Evolutionary conservation across 2,329 filamentous ascomycete genomes (phyloP), one percentile per base, ranked within the genome.

Genomic region (Xylaria sp.): DNA sequence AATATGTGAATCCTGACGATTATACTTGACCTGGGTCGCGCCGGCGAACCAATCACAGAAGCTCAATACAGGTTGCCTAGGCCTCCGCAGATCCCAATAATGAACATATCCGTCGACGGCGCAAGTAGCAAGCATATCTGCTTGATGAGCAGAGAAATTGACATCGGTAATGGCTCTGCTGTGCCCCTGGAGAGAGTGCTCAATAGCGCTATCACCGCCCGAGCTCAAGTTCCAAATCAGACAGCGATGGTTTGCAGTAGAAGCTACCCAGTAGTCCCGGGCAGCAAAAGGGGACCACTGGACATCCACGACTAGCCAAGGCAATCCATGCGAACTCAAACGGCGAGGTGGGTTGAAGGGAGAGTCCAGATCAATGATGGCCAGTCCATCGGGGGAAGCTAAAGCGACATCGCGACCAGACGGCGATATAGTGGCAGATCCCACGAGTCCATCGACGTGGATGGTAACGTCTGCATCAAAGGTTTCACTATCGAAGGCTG

Each of bases 261-360:
- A 96, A 37, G 92, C 92, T 17, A 97, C 90, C 94, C 94, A 97
- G 72, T 94, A 94, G 75, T 96, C 92, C 50, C 94, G 87, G 19
- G 86, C 87, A 12, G 94, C 91, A 75, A 97, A 97, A 0, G 94
- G 94, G 11, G 92, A 97, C 94, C 94, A 97, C 77, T 97, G 94
- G 31, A 97, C 94, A 76, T 97, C 94, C 11, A 94, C 93, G 4
- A 97, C 94, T 54, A 96, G 88, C 92, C 94, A 97, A n/a, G 92
- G 90, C 45, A 92, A 89, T 58, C 92, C 90, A 77, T 96, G 92
- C 65, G 90, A 90, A 69, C 84, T 85, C 50, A 97, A 84, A 71
- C 93, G 90, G 17, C 93, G 89, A 17, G 94, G 94, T 9, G 91
- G 90, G 63, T 90, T 95, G 74, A 93, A 95, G 0, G 92, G 92